phyloP scores from a whole-genome alignment of 148 eudicot species.

The Hydrangea macrophylla region DNA sequence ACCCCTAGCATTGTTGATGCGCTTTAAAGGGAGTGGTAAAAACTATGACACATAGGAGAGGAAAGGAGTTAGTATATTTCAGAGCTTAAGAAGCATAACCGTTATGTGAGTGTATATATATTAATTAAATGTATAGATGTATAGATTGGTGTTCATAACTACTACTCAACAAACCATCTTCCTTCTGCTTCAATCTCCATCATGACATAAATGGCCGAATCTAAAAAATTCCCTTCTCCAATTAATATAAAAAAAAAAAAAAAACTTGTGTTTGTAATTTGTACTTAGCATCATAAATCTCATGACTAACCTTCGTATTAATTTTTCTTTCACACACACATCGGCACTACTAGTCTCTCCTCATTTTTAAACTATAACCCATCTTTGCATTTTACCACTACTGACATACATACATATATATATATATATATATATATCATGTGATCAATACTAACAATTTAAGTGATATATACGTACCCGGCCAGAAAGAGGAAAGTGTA shows the following conservation, averaged over 20 bases:
- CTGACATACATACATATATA: not conserved
- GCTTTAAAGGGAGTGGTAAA: not conserved
- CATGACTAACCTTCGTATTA: constrained; percentile 1
- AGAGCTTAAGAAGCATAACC: not conserved
- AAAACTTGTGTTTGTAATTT: too few relatives aligned
- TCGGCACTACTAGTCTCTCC: not conserved
- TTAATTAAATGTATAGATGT: too few relatives aligned
- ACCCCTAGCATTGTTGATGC: too few relatives aligned
- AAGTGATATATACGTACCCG: too few relatives aligned
- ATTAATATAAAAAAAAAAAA: not conserved
- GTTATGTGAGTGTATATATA: too few relatives aligned
- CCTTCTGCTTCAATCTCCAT: not conserved
- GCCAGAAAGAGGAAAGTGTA: not conserved
- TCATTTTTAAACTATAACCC: not conserved
- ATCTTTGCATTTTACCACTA: not conserved
- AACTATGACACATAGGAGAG: not conserved
- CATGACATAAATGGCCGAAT: not conserved
- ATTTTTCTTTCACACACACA: not conserved
- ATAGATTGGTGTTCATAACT: constrained; percentile 25
- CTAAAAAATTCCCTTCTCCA: not conserved
- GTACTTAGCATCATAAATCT: not conserved
- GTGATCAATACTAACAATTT: not conserved
- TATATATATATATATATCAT: not conserved
- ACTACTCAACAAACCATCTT: constrained; percentile 23
- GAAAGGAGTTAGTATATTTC: not conserved